Evolutionary conservation across 2,329 filamentous ascomycete genomes (phyloP).

Genomic region (Nemania bipapillata): DNA sequence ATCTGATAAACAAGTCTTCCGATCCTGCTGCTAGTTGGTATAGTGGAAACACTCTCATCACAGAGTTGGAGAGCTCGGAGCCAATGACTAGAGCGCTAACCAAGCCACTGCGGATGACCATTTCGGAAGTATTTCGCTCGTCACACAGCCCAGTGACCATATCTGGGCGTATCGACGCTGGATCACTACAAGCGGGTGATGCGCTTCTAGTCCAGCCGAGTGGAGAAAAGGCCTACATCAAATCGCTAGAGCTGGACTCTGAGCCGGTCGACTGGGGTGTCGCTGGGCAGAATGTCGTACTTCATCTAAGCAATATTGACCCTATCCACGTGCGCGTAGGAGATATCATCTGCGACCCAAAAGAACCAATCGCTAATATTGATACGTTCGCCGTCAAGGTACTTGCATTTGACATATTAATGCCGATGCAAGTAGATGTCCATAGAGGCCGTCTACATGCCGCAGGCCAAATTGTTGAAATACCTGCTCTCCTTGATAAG

Average conservation of each 20-base stretch:
- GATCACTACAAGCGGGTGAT: conserved; percentile 86
- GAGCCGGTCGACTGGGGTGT: conserved; percentile 86
- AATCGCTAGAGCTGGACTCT: conserved; percentile 80
- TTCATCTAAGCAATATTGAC: conserved; percentile 89
- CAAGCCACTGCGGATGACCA: conserved; percentile 84
- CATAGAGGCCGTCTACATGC: conserved; percentile 86
- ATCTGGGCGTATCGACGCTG: conserved; percentile 85
- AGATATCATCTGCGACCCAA: conserved; percentile 82
- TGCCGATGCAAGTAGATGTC: conserved; percentile 89
- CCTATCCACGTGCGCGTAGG: conserved; percentile 82
- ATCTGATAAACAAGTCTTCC: conserved; percentile 73
- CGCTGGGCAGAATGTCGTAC: conserved; percentile 84
- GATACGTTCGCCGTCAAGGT: conserved; percentile 83
- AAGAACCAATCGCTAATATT: conserved; percentile 74
- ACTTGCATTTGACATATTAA: conserved; percentile 87
- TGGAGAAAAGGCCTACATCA: conserved; percentile 81
- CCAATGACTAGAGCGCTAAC: conserved; percentile 75
- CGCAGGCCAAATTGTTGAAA: conserved; percentile 75
- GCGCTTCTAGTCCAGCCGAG: conserved; percentile 81
- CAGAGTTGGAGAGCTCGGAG: conserved; percentile 85
- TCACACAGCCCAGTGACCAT: conserved; percentile 84
- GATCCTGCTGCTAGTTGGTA: conserved; percentile 79
- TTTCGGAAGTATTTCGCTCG: conserved; percentile 86
- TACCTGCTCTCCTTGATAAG: conserved; percentile 82
- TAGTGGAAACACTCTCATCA: conserved; percentile 77